These are phyloP conservation scores for Antitrichia curtipendula DNA, from an alignment of 225 moss, liverwort and hornwort species.

Conservation along the genomic window DNA sequence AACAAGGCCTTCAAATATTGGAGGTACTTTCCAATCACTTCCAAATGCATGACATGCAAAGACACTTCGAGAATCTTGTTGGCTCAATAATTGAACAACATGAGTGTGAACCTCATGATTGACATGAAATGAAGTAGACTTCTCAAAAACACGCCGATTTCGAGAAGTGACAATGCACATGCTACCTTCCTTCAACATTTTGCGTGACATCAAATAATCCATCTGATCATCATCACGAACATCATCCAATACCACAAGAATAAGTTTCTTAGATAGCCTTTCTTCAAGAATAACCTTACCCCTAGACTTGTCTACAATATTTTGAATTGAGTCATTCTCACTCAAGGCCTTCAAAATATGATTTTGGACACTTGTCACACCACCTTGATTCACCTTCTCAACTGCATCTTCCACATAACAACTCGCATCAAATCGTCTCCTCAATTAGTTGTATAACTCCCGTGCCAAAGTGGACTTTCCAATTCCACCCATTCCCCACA, in stretches of 20 bases:
- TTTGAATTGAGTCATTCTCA: neutral
- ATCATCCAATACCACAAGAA: neutral
- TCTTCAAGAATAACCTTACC: neutral
- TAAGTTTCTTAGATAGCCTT: neutral
- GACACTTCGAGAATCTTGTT: accelerated
- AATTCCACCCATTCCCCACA: neutral
- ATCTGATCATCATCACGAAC: neutral
- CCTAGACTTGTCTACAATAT: accelerated
- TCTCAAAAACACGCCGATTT: neutral
- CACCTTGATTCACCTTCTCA: neutral
- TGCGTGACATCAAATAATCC: neutral
- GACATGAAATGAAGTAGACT: neutral
- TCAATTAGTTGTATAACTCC: neutral
- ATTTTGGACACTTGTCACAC: neutral
- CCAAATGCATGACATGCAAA: neutral
- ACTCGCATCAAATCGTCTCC: neutral
- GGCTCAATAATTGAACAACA: neutral
- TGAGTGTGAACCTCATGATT: neutral
- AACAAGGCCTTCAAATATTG: neutral
- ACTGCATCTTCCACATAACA: neutral
- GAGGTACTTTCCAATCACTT: neutral
- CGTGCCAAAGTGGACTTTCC: neutral
- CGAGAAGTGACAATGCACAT: neutral
- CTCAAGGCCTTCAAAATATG: neutral
- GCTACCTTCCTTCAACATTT: neutral